Conservation (phyloP, 768 basidiomycete species). For the Russula sp. region DNA sequence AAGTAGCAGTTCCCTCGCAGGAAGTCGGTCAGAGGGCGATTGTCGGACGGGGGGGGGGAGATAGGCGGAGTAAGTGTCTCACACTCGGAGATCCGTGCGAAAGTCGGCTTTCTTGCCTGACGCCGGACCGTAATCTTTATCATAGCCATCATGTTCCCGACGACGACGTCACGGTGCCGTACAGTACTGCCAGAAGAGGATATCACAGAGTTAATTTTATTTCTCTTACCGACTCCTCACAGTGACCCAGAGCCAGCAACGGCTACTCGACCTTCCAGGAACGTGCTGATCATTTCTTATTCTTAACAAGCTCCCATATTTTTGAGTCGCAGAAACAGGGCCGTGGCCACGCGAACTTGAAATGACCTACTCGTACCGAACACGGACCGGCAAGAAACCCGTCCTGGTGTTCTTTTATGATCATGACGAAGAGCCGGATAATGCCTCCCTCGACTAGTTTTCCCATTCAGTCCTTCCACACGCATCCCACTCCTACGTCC, state of each 20-base stretch:
- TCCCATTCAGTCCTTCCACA: neutral
- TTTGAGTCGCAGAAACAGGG: constrained; percentile 23
- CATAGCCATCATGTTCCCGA: too few relatives aligned
- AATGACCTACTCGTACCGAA: neutral
- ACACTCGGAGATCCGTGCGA: too few relatives aligned
- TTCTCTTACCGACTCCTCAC: neutral
- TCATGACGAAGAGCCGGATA: constrained; percentile 9
- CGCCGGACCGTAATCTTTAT: too few relatives aligned
- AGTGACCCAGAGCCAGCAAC: too few relatives aligned
- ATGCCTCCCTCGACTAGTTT: constrained; percentile 7
- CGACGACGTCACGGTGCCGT: too few relatives aligned
- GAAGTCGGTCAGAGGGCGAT: too few relatives aligned
- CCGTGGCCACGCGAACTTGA: constrained; percentile 15
- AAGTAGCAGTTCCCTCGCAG: too few relatives aligned
- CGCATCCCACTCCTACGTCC: neutral
- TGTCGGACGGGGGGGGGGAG: too few relatives aligned
- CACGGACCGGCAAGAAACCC: constrained; percentile 21
- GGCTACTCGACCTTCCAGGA: constrained; percentile 16
- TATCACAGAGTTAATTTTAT: neutral
- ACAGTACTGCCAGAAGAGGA: too few relatives aligned
- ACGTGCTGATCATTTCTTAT: constrained; percentile 20
- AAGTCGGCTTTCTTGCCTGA: too few relatives aligned
- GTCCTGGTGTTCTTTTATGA: constrained; percentile 5
- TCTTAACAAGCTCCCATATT: constrained; percentile 2
- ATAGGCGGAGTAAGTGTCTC: too few relatives aligned